These are phyloP conservation scores for Sporothrix brasiliensis DNA, from an alignment of 2,329 filamentous ascomycete genomes.

Conservation along the genomic window DNA sequence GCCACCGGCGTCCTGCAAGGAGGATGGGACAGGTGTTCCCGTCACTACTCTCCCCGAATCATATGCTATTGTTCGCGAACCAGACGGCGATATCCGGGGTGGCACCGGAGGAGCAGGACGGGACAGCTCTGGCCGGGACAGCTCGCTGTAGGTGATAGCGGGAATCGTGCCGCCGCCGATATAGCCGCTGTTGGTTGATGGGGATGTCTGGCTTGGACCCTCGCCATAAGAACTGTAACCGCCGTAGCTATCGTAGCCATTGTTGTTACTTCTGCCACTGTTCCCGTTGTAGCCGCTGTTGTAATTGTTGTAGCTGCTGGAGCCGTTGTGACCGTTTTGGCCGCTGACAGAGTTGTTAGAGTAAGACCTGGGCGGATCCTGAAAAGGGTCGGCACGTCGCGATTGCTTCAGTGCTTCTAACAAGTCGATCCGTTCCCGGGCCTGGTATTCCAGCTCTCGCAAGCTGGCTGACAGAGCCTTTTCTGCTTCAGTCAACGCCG, in stretches of 20 bases:
- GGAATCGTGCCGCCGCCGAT: slow-evolving; percentile 83
- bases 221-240: slow-evolving; percentile 7
- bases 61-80: slow-evolving; percentile 52
- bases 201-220: background rate
- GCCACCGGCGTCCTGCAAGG: slow-evolving; percentile 7
- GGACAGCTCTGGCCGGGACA: slow-evolving; percentile 61
- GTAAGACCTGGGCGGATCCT: slow-evolving; percentile 28
- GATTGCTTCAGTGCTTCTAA: slow-evolving; percentile 76
- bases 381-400: slow-evolving; percentile 49
- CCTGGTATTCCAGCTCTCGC: slow-evolving; percentile 82
- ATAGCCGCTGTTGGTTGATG: slow-evolving; percentile 52
- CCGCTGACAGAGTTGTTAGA: background rate
- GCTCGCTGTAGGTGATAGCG: slow-evolving; percentile 74
- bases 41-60: slow-evolving; percentile 47
- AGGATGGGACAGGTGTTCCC: slow-evolving; percentile 40
- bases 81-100: slow-evolving; percentile 58
- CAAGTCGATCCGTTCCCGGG: slow-evolving; percentile 88
- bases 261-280: background rate
- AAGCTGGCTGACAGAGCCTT: slow-evolving; percentile 79
- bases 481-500: slow-evolving; percentile 71
- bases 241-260: slow-evolving; percentile 4
- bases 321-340: background rate
- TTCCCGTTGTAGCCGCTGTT: slow-evolving; percentile 5
- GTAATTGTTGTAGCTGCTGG: slow-evolving; percentile 12
- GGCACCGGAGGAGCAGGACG: slow-evolving; percentile 53